A percentile compares a stretch with the other conserved stretches of the same genome.
These are phyloP conservation scores for Cubamyces lactineus DNA, from an alignment of 768 basidiomycete species.

Conservation along the genomic window DNA sequence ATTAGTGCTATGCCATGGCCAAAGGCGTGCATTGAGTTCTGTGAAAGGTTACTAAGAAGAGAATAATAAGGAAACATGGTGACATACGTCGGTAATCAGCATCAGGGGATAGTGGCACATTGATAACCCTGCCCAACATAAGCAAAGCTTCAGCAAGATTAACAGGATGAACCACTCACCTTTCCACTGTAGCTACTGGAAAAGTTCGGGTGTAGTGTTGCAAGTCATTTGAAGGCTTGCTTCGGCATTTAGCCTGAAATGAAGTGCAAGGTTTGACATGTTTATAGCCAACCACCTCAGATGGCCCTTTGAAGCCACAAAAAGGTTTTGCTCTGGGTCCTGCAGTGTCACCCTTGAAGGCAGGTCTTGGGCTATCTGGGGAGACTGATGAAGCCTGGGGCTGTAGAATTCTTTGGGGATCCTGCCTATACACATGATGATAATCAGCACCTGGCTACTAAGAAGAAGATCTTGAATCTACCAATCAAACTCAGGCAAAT, in stretches of 20 bases:
- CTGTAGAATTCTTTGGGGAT: conserved; percentile 37
- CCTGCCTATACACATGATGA: conserved; percentile 18
- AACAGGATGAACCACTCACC: conserved; percentile 42
- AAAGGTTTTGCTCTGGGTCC: conserved; percentile 36
- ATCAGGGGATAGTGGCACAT: conserved; percentile 55
- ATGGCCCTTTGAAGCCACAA: conserved; percentile 38
- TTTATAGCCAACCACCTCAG: conserved; percentile 35
- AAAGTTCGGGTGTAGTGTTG: conserved; percentile 72
- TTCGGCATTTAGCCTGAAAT: conserved; percentile 53
- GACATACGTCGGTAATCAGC: conserved; percentile 69
- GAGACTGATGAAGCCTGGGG: background rate
- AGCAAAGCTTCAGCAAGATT: background rate
- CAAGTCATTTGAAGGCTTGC: conserved; percentile 48
- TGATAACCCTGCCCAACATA: conserved; percentile 49
- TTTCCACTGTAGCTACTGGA: conserved; percentile 53
- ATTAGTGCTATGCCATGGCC: conserved; percentile 64
- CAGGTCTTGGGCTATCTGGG: too few species aligned
- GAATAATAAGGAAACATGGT: background rate
- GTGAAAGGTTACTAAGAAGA: background rate
- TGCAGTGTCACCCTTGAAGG: conserved; percentile 43
- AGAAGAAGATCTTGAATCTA: conserved; percentile 32
- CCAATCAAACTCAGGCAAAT: conserved; percentile 79
- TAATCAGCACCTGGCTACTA: background rate
- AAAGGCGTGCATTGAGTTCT: conserved; percentile 50
- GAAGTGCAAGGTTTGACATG: conserved; percentile 39